Evolutionary conservation across 257 asterid genomes (phyloP).

Genomic region (Knoxia roxburghii): DNA sequence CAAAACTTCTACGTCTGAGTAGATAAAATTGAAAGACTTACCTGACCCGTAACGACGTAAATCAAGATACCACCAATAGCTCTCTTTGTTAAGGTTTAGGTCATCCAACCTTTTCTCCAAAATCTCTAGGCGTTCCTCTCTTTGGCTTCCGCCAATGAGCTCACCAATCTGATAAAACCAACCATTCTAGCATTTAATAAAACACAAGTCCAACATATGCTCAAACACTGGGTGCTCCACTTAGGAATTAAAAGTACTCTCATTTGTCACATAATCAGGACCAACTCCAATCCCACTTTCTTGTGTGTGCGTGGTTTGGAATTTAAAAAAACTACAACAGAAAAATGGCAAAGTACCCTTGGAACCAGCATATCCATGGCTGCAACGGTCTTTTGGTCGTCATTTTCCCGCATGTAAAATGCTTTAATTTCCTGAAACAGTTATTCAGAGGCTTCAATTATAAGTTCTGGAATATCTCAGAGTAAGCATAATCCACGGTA

Average conservation of each 20-base stretch:
- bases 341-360: constrained; percentile 45
- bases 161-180: constrained; percentile 67
- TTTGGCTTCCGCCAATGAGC: constrained; percentile 98
- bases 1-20: not conserved
- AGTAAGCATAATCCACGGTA: not conserved
- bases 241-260: not conserved
- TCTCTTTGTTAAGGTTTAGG: constrained; percentile 83
- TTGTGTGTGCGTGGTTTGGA: not conserved
- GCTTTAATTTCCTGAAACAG: constrained; percentile 80
- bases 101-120: constrained; percentile 80
- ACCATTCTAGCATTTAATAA: too few relatives aligned
- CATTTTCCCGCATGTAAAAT: constrained; percentile 94
- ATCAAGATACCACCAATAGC: constrained; percentile 99
- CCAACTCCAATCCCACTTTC: not conserved
- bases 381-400: constrained; percentile 96
- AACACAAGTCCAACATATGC: not conserved
- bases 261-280: not conserved
- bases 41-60: constrained; percentile 97
- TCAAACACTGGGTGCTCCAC: not conserved
- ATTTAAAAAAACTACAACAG: too few relatives aligned
- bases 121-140: constrained; percentile 88
- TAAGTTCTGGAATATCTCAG: constrained; percentile 7
- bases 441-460: constrained; percentile 16
- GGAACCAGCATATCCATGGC: constrained; percentile 99
- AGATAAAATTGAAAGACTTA: constrained; percentile 16